A percentile compares a stretch with the other conserved stretches of the same genome.
These are phyloP conservation scores for Polytolypa hystricis DNA, from an alignment of 2,329 filamentous ascomycete species.

Conservation along the genomic window DNA sequence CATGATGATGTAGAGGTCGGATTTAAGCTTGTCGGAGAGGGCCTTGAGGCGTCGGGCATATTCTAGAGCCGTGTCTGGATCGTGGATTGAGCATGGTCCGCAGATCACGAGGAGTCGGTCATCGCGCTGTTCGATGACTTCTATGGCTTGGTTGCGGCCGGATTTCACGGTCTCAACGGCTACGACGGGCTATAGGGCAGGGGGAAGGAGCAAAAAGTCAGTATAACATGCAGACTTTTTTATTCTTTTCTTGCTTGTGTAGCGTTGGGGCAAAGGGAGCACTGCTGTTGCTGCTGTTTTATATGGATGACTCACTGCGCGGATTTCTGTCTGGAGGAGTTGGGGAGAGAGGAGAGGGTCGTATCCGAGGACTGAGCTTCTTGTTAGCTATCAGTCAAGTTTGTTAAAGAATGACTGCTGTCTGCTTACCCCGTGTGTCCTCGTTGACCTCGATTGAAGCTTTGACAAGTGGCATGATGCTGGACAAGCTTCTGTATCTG, in stretches of 20 bases:
- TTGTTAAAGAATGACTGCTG: conserved; percentile 2
- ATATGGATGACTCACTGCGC: conserved; percentile 44
- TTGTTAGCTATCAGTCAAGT: not conserved
- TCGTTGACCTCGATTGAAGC: conserved; percentile 30
- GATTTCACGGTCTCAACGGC: conserved; percentile 33
- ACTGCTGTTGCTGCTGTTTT: not conserved
- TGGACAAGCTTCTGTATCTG: no score
- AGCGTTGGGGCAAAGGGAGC: not conserved
- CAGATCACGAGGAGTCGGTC: conserved; percentile 90
- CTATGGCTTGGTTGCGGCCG: conserved; percentile 47
- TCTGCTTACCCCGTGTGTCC: conserved; percentile 34
- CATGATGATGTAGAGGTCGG: conserved; percentile 89
- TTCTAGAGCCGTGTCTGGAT: conserved; percentile 75
- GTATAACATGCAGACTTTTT: no score
- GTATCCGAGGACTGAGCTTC: conserved; percentile 72
- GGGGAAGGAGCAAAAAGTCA: no score
- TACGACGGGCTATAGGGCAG: conserved; percentile 21
- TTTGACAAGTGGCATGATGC: conserved; percentile 32
- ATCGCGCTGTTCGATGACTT: conserved; percentile 62
- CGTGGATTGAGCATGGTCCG: conserved; percentile 95
- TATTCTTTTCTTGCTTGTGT: not conserved
- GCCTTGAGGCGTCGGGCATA: conserved; percentile 72
- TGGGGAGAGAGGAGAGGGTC: conserved; percentile 85
- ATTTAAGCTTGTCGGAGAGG: conserved; percentile 65
- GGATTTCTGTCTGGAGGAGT: conserved; percentile 76